Evolutionary conservation across 768 basidiomycete genomes (phyloP).

Genomic region (Tephrocybe sp.): DNA sequence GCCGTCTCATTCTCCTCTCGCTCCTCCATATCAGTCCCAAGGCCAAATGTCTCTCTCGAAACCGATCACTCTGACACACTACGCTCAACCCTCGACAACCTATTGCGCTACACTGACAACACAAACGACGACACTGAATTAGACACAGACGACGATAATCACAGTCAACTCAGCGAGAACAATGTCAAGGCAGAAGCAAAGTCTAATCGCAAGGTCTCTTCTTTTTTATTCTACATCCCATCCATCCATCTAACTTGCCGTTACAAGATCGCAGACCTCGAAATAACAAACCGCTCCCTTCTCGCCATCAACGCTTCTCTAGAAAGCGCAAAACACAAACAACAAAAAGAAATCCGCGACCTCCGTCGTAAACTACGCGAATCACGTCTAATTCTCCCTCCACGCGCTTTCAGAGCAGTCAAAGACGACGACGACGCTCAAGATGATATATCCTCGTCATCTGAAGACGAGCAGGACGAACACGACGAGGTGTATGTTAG

Average conservation of each 20-base stretch:
- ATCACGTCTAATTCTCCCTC: constrained; percentile 74
- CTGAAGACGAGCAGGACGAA: constrained; percentile 47
- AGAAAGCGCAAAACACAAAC: constrained; percentile 75
- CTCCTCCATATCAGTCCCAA: constrained; percentile 51
- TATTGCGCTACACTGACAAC: constrained; percentile 36
- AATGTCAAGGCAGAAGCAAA: constrained; percentile 72
- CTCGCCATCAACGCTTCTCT: constrained; percentile 81
- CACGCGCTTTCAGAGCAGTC: constrained; percentile 54
- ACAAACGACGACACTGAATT: constrained; percentile 32
- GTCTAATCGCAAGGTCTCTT: constrained; percentile 71
- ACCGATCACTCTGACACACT: background rate
- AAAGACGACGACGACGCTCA: constrained; percentile 48
- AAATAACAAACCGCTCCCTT: constrained; percentile 86
- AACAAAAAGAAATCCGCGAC: constrained; percentile 83
- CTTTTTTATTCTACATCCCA: no score
- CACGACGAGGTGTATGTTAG: constrained; percentile 63
- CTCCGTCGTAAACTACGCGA: constrained; percentile 81
- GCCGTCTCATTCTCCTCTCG: constrained; percentile 73
- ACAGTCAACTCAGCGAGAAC: constrained; percentile 36
- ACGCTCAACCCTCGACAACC: constrained; percentile 34
- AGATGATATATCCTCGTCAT: constrained; percentile 27
- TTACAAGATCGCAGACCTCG: constrained; percentile 81
- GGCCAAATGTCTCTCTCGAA: background rate
- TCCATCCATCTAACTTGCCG: background rate
- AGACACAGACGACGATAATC: constrained; percentile 25